Base-by-base conservation (phyloP, 768 basidiomycete species). In the Boletus tylopilopsis region DNA sequence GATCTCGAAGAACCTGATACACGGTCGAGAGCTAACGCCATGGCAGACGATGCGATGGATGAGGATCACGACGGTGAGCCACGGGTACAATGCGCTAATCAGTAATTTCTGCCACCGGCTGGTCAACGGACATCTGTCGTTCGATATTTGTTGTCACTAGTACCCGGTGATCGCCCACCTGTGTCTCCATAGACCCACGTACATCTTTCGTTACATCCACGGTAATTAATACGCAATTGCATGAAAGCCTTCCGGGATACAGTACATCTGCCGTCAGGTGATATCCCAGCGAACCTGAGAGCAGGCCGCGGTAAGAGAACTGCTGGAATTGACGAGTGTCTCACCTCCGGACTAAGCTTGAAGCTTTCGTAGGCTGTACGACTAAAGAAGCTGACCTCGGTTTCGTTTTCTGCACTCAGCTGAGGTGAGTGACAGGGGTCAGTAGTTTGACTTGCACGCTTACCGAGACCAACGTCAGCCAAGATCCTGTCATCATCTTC, bases 71-170 rank as follows among this genome's bases (percentile, higher is more conserved):
- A 90, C 1, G 74, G 71, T n/a, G 84, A 90, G 67, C 92, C 93
- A 22, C 85, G 92, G 33, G 94, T 97, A 40, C 94, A 96, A 76
- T 98, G 95, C 68, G 92, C 94, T 33, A 87, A 92, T 70, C 91
- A 93, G 76, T 93, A 69, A 73, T 57, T 42, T 51, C 38, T 18
- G 16, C 21, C 44, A 18, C 21, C 44, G 33, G 49, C 33, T 51
- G 49, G 37, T 47, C 40, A 27, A 37, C 24, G 50, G 54, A 57
- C 57, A 37, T 42, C 49, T 58, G 55, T 45, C 51, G 35, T 51
- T 49, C 39, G 47, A 59, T 62, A 45, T 55, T 58, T 53, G 54
- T 48, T 45, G 53, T 22, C 45, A 48, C 45, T 55, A 53, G 51
- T 59, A 68, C 57, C 52, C 52, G 47, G 42, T 47, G 47, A 57